Evolutionary conservation across 192 early-diverging fungal genomes (phyloP).

Genomic region (Oehlia diaphana): DNA sequence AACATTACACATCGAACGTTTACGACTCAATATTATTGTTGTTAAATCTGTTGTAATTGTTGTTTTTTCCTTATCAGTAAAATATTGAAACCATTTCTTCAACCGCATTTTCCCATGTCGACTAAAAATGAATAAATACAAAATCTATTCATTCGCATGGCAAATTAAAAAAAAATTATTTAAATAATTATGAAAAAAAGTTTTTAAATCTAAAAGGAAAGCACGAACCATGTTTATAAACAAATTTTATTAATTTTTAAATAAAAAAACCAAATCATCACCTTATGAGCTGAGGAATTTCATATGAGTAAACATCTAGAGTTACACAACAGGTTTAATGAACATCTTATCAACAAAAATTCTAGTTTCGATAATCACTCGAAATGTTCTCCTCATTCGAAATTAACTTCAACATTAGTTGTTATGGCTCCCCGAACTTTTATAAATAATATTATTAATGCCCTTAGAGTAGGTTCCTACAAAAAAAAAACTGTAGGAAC

Average conservation of each 20-base stretch:
- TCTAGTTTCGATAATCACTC: not conserved
- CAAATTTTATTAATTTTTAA: too few species aligned
- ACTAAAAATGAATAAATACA: slow-evolving; percentile 51
- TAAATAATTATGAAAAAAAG: not conserved
- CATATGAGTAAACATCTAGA: not conserved
- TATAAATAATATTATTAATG: not conserved
- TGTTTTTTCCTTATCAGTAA: slow-evolving; percentile 46
- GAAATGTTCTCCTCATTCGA: too few species aligned
- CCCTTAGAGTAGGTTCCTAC: not conserved
- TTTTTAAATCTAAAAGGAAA: not conserved
- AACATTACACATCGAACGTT: slow-evolving; percentile 54
- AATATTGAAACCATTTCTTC: slow-evolving; percentile 46
- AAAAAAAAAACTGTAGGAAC: not conserved
- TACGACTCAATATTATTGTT: slow-evolving; percentile 50
- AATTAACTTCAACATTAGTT: not conserved
- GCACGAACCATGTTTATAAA: not conserved
- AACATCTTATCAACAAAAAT: not conserved
- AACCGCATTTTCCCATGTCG: slow-evolving; percentile 58
- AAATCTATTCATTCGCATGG: slow-evolving; percentile 36
- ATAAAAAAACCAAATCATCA: too few species aligned
- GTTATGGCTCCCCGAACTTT: not conserved
- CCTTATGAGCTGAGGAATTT: too few species aligned
- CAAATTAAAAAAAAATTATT: not conserved
- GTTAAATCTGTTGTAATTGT: slow-evolving; percentile 44
- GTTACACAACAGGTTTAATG: not conserved